Conservation (phyloP, 805 yeast genomes). For the Wickerhamomyces tratensis region DNA sequence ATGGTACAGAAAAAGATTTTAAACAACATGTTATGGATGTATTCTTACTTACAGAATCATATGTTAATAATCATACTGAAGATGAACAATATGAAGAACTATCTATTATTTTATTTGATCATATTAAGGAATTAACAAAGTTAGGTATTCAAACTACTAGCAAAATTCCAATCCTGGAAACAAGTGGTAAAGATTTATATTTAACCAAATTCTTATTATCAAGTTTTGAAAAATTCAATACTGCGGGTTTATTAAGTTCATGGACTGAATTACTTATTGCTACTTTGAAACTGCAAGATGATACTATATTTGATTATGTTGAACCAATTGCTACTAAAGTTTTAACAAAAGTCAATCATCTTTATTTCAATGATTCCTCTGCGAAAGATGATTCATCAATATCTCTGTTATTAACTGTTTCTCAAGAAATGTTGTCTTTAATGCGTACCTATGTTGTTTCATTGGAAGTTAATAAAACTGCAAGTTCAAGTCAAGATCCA, state of each 20-base stretch:
- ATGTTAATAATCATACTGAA: conserved; percentile 2
- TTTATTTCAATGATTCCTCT: conserved; percentile 7
- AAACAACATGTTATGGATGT: conserved; percentile 31
- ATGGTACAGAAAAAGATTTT: conserved; percentile 50
- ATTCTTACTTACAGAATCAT: conserved; percentile 25
- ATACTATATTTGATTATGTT: conserved; percentile 14
- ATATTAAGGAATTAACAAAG: conserved; percentile 13
- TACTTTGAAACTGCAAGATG: conserved; percentile 16
- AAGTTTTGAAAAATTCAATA: conserved; percentile 13
- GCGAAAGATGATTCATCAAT: conserved; percentile 34
- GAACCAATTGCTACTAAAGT: conserved; percentile 13
- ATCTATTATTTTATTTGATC: conserved; percentile 14
- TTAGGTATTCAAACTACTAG: conserved; percentile 8
- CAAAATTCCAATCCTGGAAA: conserved; percentile 8
- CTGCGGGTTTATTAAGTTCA: conserved; percentile 10
- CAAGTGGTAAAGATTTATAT: conserved; percentile 10
- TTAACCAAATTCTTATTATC: conserved; percentile 14
- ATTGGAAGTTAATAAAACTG: conserved; percentile 29
- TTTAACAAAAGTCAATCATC: conserved; percentile 11
- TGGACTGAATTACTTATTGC: conserved; percentile 12
- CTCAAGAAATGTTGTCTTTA: conserved; percentile 52
- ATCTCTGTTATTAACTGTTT: conserved; percentile 39
- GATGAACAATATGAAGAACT: conserved; percentile 10
- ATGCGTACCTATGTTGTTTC: conserved; percentile 34
- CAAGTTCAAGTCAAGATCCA: conserved; percentile 37